Base-by-base conservation (phyloP, 2,329 filamentous ascomycete species). In the Aspergillus ochraceoroseus region DNA sequence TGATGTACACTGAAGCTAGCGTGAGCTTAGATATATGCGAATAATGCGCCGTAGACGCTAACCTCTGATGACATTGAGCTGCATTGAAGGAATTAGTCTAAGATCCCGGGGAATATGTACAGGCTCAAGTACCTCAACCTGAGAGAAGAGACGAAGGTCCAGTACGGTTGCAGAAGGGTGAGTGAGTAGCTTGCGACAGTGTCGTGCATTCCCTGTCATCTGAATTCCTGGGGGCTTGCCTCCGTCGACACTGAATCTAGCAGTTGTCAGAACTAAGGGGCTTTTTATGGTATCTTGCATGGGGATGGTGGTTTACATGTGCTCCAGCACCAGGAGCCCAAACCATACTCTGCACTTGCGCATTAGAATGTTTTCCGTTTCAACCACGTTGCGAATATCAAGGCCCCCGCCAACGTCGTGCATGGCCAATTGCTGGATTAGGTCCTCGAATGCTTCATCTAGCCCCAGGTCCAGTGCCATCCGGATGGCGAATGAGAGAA, bases 141-240 rank as follows among this genome's bases (percentile, higher is more conserved):
- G 74, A 2, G 73, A 71, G 22, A 77, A 66, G 0, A 78, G 56
- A 5, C 72, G 70, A 11, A 76, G 55, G 50, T 78, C 75, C 5
- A 76, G 59, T 2, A 68, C 53, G 0, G 70, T 74, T 1, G 67
- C 65, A 1, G 64, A 63, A 0, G 63, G 57, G 43, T 70, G 68
- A 13, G 64, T 57, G 1, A 75, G 57, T 3, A 76, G 55, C 12
- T 68, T 62, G 12, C 73, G 59, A 18, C 71, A 70, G 15, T 71
- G 62, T 5, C 72, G 66, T 5, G 68, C 39, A 45, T 51, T 67
- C 44, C 47, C 65, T 49, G 40, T 59, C 43, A 63, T 38, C 6
- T 56, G 46, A 59, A 72, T 64, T 2, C 65, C 66, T 2, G 66
- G 64, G 0, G 64, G 56, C 23, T 71, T 72, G 0, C 72, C 72